Evolutionary conservation across 1,284 basidiomycete species (phyloP).

Genomic region (Boletus semigastroideus): DNA sequence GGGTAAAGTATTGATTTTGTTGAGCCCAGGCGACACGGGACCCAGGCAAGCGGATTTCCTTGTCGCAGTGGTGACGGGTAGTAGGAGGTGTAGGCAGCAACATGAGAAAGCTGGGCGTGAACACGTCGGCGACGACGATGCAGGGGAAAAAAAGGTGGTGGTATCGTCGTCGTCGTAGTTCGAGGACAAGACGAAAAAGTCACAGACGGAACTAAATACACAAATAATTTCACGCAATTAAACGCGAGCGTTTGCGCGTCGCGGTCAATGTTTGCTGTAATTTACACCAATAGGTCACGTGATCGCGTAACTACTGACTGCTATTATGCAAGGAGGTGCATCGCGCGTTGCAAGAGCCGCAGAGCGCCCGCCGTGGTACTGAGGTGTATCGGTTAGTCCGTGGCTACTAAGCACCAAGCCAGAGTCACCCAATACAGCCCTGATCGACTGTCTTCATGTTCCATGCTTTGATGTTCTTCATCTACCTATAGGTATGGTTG

Average conservation of each 20-base stretch:
- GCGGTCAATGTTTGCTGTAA: slow-evolving; percentile 30
- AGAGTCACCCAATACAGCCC: too few species aligned
- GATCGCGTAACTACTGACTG: too few species aligned
- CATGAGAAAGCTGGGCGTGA: too few species aligned
- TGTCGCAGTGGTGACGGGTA: slow-evolving; percentile 57
- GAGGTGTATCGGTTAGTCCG: too few species aligned
- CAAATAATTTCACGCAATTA: slow-evolving; percentile 34
- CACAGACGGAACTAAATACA: slow-evolving; percentile 23
- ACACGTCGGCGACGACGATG: slow-evolving; percentile 17
- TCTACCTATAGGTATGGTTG: too few species aligned
- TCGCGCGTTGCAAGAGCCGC: too few species aligned
- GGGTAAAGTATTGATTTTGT: slow-evolving; percentile 51
- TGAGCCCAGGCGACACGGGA: slow-evolving; percentile 61
- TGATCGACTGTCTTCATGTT: too few species aligned
- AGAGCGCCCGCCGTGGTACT: too few species aligned
- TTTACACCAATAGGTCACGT: slow-evolving; percentile 24
- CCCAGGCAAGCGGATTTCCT: slow-evolving; percentile 44
- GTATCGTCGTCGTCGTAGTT: slow-evolving; percentile 22
- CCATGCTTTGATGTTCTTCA: too few species aligned
- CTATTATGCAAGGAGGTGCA: too few species aligned
- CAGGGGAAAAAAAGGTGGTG: background rate
- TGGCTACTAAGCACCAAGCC: too few species aligned
- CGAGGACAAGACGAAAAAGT: slow-evolving; percentile 3
- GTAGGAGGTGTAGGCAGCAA: slow-evolving; percentile 66
- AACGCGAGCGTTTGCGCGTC: slow-evolving; percentile 38